Percentiles rank a stretch among this genome's conserved stretches.
Evolutionary conservation across 805 yeast species (phyloP).

Genomic region (Pichia deserticola): DNA sequence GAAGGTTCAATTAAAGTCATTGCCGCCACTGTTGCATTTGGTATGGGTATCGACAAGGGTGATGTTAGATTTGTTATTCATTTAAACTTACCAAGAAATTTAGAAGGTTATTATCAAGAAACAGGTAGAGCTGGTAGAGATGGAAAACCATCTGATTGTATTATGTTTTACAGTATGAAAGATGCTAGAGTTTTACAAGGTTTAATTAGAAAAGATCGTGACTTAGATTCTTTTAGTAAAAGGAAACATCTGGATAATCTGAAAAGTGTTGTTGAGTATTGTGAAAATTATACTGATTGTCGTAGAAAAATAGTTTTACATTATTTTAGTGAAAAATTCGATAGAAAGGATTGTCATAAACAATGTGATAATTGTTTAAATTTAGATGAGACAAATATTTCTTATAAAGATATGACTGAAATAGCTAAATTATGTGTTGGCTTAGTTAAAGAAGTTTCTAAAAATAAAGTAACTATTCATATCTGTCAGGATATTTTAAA

Average conservation of each 20-base stretch:
- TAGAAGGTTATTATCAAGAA: conserved; percentile 97
- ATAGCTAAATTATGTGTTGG: conserved; percentile 52
- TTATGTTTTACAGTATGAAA: conserved; percentile 69
- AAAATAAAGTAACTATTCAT: conserved; percentile 60
- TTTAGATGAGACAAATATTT: conserved; percentile 32
- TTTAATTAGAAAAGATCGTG: conserved; percentile 71
- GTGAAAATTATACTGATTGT: conserved; percentile 88
- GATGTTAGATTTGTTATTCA: conserved; percentile 92
- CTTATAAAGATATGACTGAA: conserved; percentile 60
- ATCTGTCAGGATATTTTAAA: conserved; percentile 78
- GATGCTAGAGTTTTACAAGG: conserved; percentile 74
- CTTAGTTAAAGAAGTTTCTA: conserved; percentile 50
- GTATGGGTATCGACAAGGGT: conserved; percentile 98
- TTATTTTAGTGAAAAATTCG: conserved; percentile 81
- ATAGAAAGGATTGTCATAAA: conserved; percentile 53
- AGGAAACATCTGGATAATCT: conserved; percentile 73
- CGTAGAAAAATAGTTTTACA: conserved; percentile 82
- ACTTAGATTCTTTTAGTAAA: conserved; percentile 52
- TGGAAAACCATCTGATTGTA: conserved; percentile 74
- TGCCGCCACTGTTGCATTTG: conserved; percentile 97
- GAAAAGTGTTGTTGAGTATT: conserved; percentile 80
- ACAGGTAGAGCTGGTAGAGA: conserved; percentile 99
- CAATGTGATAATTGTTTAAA: conserved; percentile 83
- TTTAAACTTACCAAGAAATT: conserved; percentile 75
- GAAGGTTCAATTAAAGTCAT: conserved; percentile 60